Evolutionary conservation across 768 basidiomycete genomes (phyloP), one percentile per base, ranked within the genome.

Genomic region (Tricholoma matsutake): DNA sequence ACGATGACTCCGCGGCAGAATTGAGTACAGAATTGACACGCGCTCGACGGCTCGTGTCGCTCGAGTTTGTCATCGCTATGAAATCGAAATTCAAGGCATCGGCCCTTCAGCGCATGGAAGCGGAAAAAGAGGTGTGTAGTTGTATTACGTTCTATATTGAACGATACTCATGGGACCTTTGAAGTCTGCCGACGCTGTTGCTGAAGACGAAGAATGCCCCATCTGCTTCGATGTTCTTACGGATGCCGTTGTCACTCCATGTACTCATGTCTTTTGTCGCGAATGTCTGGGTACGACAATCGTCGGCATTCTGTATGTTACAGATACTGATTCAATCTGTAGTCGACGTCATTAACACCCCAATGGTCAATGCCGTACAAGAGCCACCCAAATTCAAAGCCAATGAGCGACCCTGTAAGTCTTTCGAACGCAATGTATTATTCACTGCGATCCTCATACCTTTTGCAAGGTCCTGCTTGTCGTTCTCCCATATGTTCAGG

Each of bases 151-250:
- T 22, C 39, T 54, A 60, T 32, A 43, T 18, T 16, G 8, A 22
- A 2, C 25, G 45, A 16, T 20, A 31, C 52, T 39, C 18, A 35
- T 57, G 16, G 39, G 16, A 39, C 34, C 43, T 10, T 8, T 34
- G 2, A 62, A 87, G 83, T 82, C 81, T 16, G 64, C 64, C 1
- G 77, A 83, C 63, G 79, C 80, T 7, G 76, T 77, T 13, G 76
- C 77, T 1, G 81, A 83, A 22, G 77, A 79, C 9, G 84, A 86
- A 45, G 85, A 87, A 59, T 92, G 90, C 64, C 80, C 86, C 0
- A 83, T 92, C 58, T 91, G 89, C 69, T 82, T 81, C 61, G 89
- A 91, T 59, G 69, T 72, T 3, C 76, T 83, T 67, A 80, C 76
- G 1, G 77, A 84, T 56, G 75, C 85, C 14, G 74, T 85, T 18